Evolutionary conservation across 768 basidiomycete species (phyloP).

Genomic region (Tylopilus cervinicoccineus): DNA sequence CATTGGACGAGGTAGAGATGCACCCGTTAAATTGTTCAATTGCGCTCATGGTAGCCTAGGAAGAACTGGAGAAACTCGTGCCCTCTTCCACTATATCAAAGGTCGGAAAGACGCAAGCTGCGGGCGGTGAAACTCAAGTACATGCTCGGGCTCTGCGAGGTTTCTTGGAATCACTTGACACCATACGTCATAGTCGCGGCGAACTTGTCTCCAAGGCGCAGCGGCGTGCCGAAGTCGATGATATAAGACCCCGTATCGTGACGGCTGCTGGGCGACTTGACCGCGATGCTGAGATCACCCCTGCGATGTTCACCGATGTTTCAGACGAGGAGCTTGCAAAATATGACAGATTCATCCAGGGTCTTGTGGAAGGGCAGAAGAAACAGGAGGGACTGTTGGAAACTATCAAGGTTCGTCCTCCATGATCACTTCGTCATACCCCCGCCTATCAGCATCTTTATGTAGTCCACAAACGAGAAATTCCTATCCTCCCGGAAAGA

Average conservation of each 20-base stretch:
- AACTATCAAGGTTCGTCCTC: conserved; percentile 60
- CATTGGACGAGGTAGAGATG: conserved; percentile 52
- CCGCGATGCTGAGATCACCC: conserved; percentile 63
- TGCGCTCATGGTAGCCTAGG: conserved; percentile 36
- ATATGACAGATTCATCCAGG: conserved; percentile 72
- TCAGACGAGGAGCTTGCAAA: conserved; percentile 76
- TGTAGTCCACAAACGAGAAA: conserved; percentile 59
- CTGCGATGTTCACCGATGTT: conserved; percentile 86
- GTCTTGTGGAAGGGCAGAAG: conserved; percentile 47
- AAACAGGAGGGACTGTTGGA: conserved; percentile 65
- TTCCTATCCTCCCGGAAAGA: conserved; percentile 78
- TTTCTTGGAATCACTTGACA: conserved; percentile 77
- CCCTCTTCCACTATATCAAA: conserved; percentile 57
- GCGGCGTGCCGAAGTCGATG: conserved; percentile 59
- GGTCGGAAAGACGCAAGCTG: conserved; percentile 30
- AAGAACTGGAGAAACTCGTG: conserved; percentile 59
- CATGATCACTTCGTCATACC: background rate
- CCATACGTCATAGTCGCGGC: conserved; percentile 55
- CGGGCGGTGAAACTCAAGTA: conserved; percentile 49
- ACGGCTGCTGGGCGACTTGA: conserved; percentile 64
- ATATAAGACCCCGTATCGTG: conserved; percentile 67
- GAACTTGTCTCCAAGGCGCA: conserved; percentile 64
- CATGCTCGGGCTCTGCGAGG: conserved; percentile 70
- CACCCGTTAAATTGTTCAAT: background rate
- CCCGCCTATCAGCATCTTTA: background rate